Base-by-base conservation (phyloP, 2,329 filamentous ascomycete genomes). In the Colletotrichum lentis region DNA sequence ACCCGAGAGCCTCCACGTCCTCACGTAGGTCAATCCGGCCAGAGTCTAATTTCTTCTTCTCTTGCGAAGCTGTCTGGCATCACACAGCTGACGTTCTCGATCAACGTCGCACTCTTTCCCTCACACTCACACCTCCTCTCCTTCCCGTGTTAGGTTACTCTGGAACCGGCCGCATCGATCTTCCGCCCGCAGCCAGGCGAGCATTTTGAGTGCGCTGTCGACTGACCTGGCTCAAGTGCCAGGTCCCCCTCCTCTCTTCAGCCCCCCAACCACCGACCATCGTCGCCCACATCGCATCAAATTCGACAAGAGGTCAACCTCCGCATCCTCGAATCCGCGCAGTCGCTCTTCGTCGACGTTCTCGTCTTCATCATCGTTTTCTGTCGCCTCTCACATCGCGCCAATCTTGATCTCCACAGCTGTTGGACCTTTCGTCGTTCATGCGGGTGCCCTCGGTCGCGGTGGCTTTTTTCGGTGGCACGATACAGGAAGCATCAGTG, bases 1-100 rank as follows among this genome's bases (percentile, higher is more conserved):
- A 57, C 64, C 62, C 41, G 24, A 37, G 47, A 67, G 64, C 64
- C 64, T 67, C 60, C 60, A 64, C 64, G 53, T 67, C 64, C 50
- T 67, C 64, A 67, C 64, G 60, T 64, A 64, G 50, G 24, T 47
- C 61, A 67, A 50, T 31, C 41, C 53, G n/a, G 44, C 47, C 47
- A 47, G 46, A 58, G 39, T 54, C 64, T 58, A 64, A 39, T 67
- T 64, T 67, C 60, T 67, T 54, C 64, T 47, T 57, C 46, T 39
- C 20, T 41, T 47, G 24, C 37, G 60, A 58, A 64, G 53, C 60
- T 67, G 46, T 44, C 39, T 18, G 62, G 49, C 35, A 58, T n/a
- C 41, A 31, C 20, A 62, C 53, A 31, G 47, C 47, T 53, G 52
- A 53, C 60, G 47, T 37, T 53, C 35, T 7, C 50, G 44, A 63